Percentiles rank a stretch among this genome's conserved stretches.
Evolutionary conservation across 805 yeast genomes (phyloP).

Genomic region (Saturnispora dispora): DNA sequence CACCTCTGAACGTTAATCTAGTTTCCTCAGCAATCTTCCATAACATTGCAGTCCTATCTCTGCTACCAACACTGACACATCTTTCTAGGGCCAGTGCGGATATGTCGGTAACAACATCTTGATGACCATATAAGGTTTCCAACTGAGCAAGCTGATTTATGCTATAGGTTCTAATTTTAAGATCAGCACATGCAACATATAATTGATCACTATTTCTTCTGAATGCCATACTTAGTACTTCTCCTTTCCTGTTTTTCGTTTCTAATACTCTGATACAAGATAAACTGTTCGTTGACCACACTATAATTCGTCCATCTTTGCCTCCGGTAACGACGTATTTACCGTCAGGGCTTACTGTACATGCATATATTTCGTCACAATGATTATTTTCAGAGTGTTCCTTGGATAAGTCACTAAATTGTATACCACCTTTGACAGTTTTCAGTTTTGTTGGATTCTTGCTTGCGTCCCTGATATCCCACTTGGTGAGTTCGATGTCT

Average conservation of each 20-base stretch:
- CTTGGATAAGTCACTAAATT: slow-evolving; percentile 32
- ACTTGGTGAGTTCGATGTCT: slow-evolving; percentile 70
- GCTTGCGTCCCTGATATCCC: slow-evolving; percentile 51
- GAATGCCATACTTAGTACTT: slow-evolving; percentile 64
- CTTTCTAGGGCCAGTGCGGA: slow-evolving; percentile 77
- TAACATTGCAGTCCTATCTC: slow-evolving; percentile 90
- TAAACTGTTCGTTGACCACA: slow-evolving; percentile 79
- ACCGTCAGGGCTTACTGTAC: slow-evolving; percentile 84
- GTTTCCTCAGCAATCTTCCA: slow-evolving; percentile 98
- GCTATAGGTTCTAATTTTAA: slow-evolving; percentile 80
- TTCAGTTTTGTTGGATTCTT: slow-evolving; percentile 58
- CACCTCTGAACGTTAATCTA: slow-evolving; percentile 87
- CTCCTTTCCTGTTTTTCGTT: slow-evolving; percentile 61
- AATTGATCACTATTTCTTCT: slow-evolving; percentile 76
- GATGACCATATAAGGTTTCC: slow-evolving; percentile 92
- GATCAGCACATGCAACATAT: slow-evolving; percentile 88
- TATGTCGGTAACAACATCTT: slow-evolving; percentile 77
- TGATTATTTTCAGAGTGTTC: slow-evolving; percentile 64
- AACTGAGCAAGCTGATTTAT: slow-evolving; percentile 80
- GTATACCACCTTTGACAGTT: slow-evolving; percentile 54
- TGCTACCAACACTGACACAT: slow-evolving; percentile 90
- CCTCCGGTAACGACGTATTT: slow-evolving; percentile 89
- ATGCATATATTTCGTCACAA: slow-evolving; percentile 61
- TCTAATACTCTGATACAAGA: slow-evolving; percentile 70
- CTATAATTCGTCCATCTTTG: slow-evolving; percentile 64